Conservation (phyloP, 2,329 filamentous ascomycete species). For the Davidsoniella eucalypti region DNA sequence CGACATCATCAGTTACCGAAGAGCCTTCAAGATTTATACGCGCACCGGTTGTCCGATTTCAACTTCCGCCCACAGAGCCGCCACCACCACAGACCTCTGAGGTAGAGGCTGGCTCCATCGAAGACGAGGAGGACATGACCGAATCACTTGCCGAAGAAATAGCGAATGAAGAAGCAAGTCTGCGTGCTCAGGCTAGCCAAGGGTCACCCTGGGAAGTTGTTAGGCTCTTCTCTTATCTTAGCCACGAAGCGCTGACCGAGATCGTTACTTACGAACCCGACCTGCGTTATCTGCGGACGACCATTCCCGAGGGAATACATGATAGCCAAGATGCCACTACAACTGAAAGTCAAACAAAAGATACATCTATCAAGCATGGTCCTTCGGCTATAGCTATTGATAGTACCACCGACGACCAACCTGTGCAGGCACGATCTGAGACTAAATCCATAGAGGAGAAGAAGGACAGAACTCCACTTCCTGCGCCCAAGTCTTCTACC, state of each 20-base stretch:
- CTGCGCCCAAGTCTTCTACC: no score
- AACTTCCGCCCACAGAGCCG: slow-evolving; percentile 24
- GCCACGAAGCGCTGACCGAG: slow-evolving; percentile 31
- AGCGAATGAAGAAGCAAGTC: slow-evolving; percentile 30
- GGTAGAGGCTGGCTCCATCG: slow-evolving; percentile 9
- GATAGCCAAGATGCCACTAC: background rate
- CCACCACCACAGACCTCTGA: slow-evolving; percentile 14
- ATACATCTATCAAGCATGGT: background rate
- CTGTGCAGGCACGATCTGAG: background rate
- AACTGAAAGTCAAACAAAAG: background rate
- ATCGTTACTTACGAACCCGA: slow-evolving; percentile 28
- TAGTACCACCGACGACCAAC: background rate
- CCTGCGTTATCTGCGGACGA: slow-evolving; percentile 7
- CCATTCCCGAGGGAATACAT: background rate
- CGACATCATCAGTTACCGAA: background rate
- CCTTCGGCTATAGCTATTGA: background rate
- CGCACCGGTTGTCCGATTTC: slow-evolving; percentile 22
- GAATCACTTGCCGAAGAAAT: slow-evolving; percentile 39
- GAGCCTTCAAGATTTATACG: slow-evolving; percentile 17
- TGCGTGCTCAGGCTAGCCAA: slow-evolving; percentile 28
- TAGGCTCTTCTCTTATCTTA: slow-evolving; percentile 29
- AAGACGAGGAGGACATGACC: slow-evolving; percentile 35
- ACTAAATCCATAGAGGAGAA: no score
- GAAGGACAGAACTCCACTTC: no score
- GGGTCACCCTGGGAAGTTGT: slow-evolving; percentile 26